phyloP scores from a whole-genome alignment of 371 early-diverging fungal genomes.

The Massospora cicadina region DNA sequence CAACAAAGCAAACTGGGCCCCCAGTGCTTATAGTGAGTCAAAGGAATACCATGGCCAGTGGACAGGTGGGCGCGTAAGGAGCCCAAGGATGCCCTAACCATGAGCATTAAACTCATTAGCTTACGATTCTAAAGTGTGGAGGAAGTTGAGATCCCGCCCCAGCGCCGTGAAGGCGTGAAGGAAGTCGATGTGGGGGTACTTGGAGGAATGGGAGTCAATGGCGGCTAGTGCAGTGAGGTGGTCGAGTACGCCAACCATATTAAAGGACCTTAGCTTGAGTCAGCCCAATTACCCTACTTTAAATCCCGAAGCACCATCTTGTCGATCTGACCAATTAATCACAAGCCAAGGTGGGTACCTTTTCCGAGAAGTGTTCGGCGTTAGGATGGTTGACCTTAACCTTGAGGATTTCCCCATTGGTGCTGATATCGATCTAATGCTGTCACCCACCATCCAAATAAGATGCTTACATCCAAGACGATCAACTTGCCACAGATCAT shows the following conservation, averaged over 20 bases:
- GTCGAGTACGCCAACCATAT: not conserved
- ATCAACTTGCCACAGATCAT: not conserved
- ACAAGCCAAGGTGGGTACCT: not conserved
- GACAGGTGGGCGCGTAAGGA: not conserved
- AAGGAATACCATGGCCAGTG: not conserved
- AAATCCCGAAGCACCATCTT: not conserved
- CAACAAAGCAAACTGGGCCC: not conserved
- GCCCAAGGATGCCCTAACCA: not conserved
- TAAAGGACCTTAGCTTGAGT: not conserved
- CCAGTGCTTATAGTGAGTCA: not conserved
- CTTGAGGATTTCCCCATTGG: not conserved
- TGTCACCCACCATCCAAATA: too few species aligned
- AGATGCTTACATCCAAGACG: not conserved
- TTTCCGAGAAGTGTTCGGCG: not conserved
- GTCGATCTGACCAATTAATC: not conserved
- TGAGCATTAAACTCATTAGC: not conserved
- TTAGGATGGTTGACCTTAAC: not conserved
- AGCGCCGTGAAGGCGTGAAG: not conserved
- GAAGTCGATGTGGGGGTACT: not conserved
- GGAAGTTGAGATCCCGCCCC: not conserved
- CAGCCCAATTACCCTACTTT: not conserved
- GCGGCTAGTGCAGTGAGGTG: not conserved
- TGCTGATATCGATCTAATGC: not conserved
- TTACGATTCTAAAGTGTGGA: not conserved
- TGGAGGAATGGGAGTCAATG: not conserved